Conservation (phyloP, 768 basidiomycete species). For the Russula griseocarnosa region DNA sequence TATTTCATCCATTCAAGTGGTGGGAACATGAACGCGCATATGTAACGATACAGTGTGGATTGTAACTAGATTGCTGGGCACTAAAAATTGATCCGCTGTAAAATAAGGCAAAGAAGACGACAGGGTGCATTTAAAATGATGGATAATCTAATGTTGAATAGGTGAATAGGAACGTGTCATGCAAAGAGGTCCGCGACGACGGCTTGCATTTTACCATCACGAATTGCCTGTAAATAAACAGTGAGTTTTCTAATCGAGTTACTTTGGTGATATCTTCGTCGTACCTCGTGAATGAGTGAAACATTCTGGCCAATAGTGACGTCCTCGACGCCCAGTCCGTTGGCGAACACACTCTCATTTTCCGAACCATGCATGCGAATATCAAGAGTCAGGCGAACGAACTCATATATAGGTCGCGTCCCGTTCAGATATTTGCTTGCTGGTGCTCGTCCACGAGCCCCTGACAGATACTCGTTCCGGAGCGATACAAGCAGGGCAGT, state of each 20-base stretch:
- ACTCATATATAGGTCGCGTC: constrained; percentile 73
- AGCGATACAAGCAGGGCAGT: constrained; percentile 46
- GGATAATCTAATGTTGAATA: background rate
- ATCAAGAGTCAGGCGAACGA: constrained; percentile 65
- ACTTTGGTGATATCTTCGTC: constrained; percentile 1
- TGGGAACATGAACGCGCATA: background rate
- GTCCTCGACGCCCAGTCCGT: constrained; percentile 64
- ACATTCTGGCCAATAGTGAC: constrained; percentile 67
- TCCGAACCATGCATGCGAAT: constrained; percentile 77
- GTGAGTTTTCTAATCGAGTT: background rate
- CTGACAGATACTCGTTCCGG: constrained; percentile 54
- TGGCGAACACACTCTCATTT: constrained; percentile 57
- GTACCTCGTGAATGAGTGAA: constrained; percentile 69
- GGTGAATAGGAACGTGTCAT: constrained; percentile 14
- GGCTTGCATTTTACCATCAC: constrained; percentile 63
- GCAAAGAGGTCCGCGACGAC: constrained; percentile 54
- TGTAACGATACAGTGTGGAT: background rate
- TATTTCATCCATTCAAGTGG: background rate
- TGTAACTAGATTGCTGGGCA: background rate
- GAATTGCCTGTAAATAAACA: constrained; percentile 42
- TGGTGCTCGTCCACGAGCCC: constrained; percentile 57
- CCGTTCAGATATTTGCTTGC: constrained; percentile 63
- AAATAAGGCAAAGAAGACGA: background rate
- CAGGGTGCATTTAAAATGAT: background rate
- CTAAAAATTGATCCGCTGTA: background rate